Evolutionary conservation across 2,329 filamentous ascomycete species (phyloP), one percentile per base, ranked within the genome.

Genomic region (Claviceps purpurea): DNA sequence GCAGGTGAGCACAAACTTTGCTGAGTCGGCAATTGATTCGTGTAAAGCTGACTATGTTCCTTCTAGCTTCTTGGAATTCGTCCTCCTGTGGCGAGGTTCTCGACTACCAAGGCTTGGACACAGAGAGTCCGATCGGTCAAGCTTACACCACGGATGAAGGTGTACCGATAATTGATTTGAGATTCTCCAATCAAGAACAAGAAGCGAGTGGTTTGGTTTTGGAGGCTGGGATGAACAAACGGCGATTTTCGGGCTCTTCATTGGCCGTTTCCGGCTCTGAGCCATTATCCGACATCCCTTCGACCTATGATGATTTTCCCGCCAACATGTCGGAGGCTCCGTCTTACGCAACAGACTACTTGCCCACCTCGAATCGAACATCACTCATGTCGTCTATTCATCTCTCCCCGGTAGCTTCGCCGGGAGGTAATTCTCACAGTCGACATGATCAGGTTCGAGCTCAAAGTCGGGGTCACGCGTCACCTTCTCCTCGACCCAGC

Each of bases 371-470:
- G 34, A 84, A 84, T 66, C 71, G 79, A 53, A 86, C 80, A 64
- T 85, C 81, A n/a, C 66, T 85, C 56, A 84, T 85, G 70, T 81
- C 81, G 37, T 81, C 82, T 30, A 85, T 79, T 10, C 81, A 87
- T 55, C 68, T 89, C 30, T 89, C 85, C 1, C 85, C 86, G 2
- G 80, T 87, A 20, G 78, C 82, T 5, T 89, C 85, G 22, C 85
- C 85, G 41, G 74, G 79, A 51, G 76, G 84, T 76, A 75, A 80
- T 50, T 71, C 77, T 10, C 78, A 82, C 58, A 73, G 73, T 59
- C 75, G 80, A 37, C 76, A 78, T 14, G 80, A 84, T 55, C 74
- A 77, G 56, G 81, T 82, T 46, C 71, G 81, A 64, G 76, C 74
- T 47, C 81, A 78, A 56, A 87, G 83, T 65, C 79, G 84, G 50